Percentiles rank a stretch among this genome's conserved stretches.
phyloP scores from a whole-genome alignment of 2,329 filamentous ascomycete species.

The Fusarium subglutinans region DNA sequence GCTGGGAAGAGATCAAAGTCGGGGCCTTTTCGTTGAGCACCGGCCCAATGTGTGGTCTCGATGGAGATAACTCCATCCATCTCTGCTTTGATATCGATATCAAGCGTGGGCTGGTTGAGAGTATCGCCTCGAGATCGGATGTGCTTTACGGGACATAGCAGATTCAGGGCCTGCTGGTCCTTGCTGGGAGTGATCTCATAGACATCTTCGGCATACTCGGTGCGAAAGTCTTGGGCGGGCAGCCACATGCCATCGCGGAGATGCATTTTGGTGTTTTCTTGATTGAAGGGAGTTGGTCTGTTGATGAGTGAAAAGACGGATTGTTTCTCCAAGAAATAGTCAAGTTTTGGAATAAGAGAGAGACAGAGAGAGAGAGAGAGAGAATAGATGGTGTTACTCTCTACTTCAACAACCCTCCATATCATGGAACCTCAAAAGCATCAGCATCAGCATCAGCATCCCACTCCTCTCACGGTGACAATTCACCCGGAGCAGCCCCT shows the following conservation, averaged over 20 bases:
- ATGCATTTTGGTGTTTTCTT: conserved; percentile 40
- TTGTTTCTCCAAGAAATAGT: conserved; percentile 4
- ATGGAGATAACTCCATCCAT: conserved; percentile 53
- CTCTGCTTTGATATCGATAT: conserved; percentile 50
- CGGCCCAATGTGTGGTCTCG: conserved; percentile 52
- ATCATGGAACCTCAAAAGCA: conserved; percentile 27
- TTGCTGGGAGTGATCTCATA: conserved; percentile 58
- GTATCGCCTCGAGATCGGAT: conserved; percentile 64
- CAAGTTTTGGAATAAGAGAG: conserved; percentile 8
- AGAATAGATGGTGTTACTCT: conserved; percentile 16
- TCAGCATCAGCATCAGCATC: not conserved
- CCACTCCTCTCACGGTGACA: conserved; percentile 9
- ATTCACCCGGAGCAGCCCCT: conserved; percentile 39
- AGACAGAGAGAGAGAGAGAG: not conserved
- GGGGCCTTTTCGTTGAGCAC: conserved; percentile 49
- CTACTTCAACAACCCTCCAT: conserved; percentile 18
- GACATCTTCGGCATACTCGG: conserved; percentile 74
- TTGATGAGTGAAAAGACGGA: not conserved
- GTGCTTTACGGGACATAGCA: conserved; percentile 65
- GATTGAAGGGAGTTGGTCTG: not conserved
- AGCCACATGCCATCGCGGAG: conserved; percentile 67
- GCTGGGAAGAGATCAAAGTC: conserved; percentile 52
- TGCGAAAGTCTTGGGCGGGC: conserved; percentile 65
- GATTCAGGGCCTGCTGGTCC: conserved; percentile 57
- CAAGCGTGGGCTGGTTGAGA: conserved; percentile 64